Evolutionary conservation across 805 yeast genomes (phyloP), one percentile per base, ranked within the genome.

Genomic region (Teunomyces barrocoloradensis): DNA sequence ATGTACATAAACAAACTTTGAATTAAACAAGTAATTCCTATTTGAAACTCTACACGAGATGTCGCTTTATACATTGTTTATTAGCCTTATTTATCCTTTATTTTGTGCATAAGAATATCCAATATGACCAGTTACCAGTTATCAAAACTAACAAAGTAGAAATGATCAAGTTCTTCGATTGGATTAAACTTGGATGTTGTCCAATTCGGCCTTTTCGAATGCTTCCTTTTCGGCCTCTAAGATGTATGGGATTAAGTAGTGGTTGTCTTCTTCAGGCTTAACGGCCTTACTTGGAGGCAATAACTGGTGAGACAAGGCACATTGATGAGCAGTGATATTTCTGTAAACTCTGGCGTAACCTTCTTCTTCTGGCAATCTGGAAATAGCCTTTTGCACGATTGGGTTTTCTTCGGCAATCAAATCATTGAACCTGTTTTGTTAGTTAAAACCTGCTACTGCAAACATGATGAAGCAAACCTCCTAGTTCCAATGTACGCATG

Each of bases 161-260:
- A 9, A 17, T 32, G 5, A 32, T 13, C 13, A n/a, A 17, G 10
- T 32, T 32, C 36, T 34, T 11, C 21, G 15, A 2, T 20, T 34
- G 18, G n/a, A 3, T 52, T 56, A 58, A 43, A 69, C 71, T 49
- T 69, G 54, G 35, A 89, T 77, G 79, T 88, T 86, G 79, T 94
- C 96, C 64, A 94, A 82, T 64, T 85, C 94, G 53, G 79, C 84
- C 74, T 85, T 89, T 78, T 94, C 99, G 54, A 79, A 77, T 43
- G 84, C 85, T 71, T 89, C 97, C 60, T 88, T 89, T 77, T 94
- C 98, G 52, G 92, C 95, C 78, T 94, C 97, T 64, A 91, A 80
- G 53, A 94, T 75, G 76, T 87, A 87, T 58, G 97, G 97, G 50
- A 87, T 71, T 65, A 94, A 78, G 75, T 90, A 91, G 59, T 87